Evolutionary conservation across 1,139 yeast genomes (phyloP).

Genomic region (Hyphopichia burtonii): DNA sequence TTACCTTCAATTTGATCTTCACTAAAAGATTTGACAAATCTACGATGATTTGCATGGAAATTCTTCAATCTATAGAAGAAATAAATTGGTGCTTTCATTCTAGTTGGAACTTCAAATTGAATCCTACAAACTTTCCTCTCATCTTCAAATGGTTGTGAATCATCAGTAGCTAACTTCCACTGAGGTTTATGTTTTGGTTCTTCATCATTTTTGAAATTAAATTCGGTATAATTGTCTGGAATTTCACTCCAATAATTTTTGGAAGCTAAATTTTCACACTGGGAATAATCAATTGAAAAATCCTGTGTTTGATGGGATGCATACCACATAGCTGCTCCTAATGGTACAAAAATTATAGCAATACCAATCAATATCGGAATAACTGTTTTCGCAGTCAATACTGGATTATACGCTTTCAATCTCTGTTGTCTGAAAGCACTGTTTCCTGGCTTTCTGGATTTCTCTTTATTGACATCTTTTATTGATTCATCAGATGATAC

Average conservation of each 20-base stretch:
- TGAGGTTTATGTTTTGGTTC: constrained; percentile 13
- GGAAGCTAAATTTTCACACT: constrained; percentile 65
- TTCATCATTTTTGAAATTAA: constrained; percentile 44
- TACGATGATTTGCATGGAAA: constrained; percentile 90
- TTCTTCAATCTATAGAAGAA: constrained; percentile 78
- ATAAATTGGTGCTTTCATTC: constrained; percentile 73
- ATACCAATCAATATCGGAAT: constrained; percentile 74
- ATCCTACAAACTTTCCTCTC: constrained; percentile 69
- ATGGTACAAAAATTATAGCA: constrained; percentile 83
- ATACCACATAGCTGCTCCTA: constrained; percentile 88
- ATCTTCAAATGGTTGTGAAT: constrained; percentile 49
- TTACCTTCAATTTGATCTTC: constrained; percentile 88
- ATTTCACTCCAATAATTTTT: constrained; percentile 54
- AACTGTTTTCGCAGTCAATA: constrained; percentile 86
- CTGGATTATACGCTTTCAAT: constrained; percentile 56
- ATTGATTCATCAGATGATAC: constrained; percentile 11
- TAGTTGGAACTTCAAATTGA: constrained; percentile 76
- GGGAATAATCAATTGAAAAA: constrained; percentile 74
- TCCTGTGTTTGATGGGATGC: constrained; percentile 81
- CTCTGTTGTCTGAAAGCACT: constrained; percentile 66
- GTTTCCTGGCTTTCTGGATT: constrained; percentile 54
- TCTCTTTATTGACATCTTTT: constrained; percentile 23
- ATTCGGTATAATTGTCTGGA: constrained; percentile 56
- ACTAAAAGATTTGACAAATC: constrained; percentile 86
- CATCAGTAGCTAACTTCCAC: constrained; percentile 64